These are phyloP conservation scores for Septoria petroselini DNA, from an alignment of 2,329 filamentous ascomycete species.

Conservation along the genomic window DNA sequence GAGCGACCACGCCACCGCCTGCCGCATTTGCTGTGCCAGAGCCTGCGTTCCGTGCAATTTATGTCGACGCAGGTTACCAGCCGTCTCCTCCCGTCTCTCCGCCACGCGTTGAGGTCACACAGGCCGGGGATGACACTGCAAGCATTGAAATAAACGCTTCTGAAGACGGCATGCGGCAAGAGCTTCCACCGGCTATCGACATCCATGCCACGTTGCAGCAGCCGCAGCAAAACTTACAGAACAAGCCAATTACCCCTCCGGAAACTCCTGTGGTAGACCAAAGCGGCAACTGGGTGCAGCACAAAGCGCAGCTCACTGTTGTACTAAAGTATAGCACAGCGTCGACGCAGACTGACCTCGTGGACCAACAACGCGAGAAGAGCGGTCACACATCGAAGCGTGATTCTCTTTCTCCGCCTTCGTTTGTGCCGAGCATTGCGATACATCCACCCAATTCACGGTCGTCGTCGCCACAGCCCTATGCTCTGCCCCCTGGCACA, in stretches of 20 bases:
- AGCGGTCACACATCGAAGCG: slow-evolving; percentile 27
- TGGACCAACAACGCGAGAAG: slow-evolving; percentile 32
- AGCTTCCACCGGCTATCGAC: slow-evolving; percentile 13
- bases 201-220: slow-evolving; percentile 15
- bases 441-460: slow-evolving; percentile 84
- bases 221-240: slow-evolving; percentile 13
- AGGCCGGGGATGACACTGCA: slow-evolving; percentile 14
- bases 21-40: slow-evolving; percentile 14
- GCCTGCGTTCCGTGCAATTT: slow-evolving; percentile 45
- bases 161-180: slow-evolving; percentile 15
- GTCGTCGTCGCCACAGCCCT: slow-evolving; percentile 72
- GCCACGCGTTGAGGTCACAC: slow-evolving; percentile 35
- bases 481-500: slow-evolving; percentile 73
- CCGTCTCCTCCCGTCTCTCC: slow-evolving; percentile 81
- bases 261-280: slow-evolving; percentile 56
- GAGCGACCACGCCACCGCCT: slow-evolving; percentile 25
- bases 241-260: slow-evolving; percentile 58
- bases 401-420: slow-evolving; percentile 34
- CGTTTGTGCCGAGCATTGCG: slow-evolving; percentile 68
- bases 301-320: slow-evolving; percentile 21
- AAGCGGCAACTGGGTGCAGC: slow-evolving; percentile 27
- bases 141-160: slow-evolving; percentile 14
- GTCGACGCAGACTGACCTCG: slow-evolving; percentile 37
- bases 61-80: slow-evolving; percentile 75
- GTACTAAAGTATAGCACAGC: slow-evolving; percentile 31